These are phyloP conservation scores for Bjerkandera adusta DNA, from an alignment of 1,284 basidiomycete species.

Conservation along the genomic window DNA sequence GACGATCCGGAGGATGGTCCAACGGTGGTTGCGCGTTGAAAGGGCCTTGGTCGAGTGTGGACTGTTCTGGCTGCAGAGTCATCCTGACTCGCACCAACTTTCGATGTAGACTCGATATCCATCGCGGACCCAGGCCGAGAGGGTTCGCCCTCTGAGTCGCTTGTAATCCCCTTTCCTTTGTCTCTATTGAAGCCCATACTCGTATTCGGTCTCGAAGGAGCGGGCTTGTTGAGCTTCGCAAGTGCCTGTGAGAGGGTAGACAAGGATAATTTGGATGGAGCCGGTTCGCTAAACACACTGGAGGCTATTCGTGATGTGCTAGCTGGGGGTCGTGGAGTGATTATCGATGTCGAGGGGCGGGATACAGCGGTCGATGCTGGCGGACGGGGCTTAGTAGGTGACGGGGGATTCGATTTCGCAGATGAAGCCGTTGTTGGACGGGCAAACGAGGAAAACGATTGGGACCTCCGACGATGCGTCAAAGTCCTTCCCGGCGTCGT, in stretches of 20 bases:
- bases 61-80: not conserved
- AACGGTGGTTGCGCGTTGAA: slow-evolving; percentile 18
- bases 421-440: slow-evolving; percentile 30
- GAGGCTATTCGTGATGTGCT: not conserved
- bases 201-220: slow-evolving; percentile 42
- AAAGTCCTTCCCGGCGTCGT: not conserved
- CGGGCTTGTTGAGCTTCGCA: slow-evolving; percentile 58
- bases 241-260: slow-evolving; percentile 57
- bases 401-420: slow-evolving; percentile 22
- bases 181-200: slow-evolving; percentile 18
- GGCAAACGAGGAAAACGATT: slow-evolving; percentile 24
- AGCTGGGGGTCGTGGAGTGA: slow-evolving; percentile 5
- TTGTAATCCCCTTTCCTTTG: slow-evolving; percentile 8
- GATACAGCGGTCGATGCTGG: slow-evolving; percentile 1
- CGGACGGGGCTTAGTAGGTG: slow-evolving; percentile 19
- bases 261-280: slow-evolving; percentile 23
- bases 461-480: slow-evolving; percentile 13
- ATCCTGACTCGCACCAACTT: not conserved
- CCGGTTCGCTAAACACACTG: slow-evolving; percentile 10
- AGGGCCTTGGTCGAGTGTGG: not conserved
- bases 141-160: slow-evolving; percentile 23
- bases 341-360: slow-evolving; percentile 8
- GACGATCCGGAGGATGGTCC: slow-evolving; percentile 10
- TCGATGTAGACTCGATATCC: slow-evolving; percentile 2
- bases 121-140: slow-evolving; percentile 8